Base-by-base conservation (phyloP, 164 flowering plant genomes). In the Vitis amurensis region DNA sequence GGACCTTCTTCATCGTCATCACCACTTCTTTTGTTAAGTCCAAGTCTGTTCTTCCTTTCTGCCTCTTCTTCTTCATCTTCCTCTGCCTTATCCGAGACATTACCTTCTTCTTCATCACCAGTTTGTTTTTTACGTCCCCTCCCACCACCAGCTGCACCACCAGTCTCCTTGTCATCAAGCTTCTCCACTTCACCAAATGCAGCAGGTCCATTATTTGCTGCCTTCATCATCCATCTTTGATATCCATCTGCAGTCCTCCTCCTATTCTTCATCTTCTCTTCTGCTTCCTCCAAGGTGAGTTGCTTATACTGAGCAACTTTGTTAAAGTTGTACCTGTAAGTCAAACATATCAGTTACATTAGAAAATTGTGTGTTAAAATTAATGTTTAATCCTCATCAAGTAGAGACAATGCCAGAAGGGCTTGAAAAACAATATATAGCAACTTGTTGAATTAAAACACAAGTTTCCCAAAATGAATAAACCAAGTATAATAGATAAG, bases 211-310 rank as follows among this genome's bases (percentile, higher is more conserved):
- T 79, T 89, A 74, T 80, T 91, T 73, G 98, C 94, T 8, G 89
- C 90, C 79, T 93, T 95, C 99, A 95, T 95, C 94, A 95, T 93
- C 99, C 99, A 95, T 68, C 98, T 89, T 76, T 89, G 66, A 80
- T 90, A 93, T n/a, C 99, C 99, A 81, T 90, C 95, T 1, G 97
- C 94, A 61, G 91, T 89, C 77, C 83, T 95, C 76, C 88, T 87
- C 80, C 97, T 84, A 57, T 90, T 93, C 75, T 83, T 95, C 91
- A 95, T 93, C 82, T 91, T 93, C 80, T 93, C 99, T 81, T 95
- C 99, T 59, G 99, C 99, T 85, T 95, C 99, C 76, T 93, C 99
- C 81, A 95, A 74, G 4, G 99, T 95, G 67, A 95, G 97, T 86
- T 95, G 98, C 83, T 90, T 93, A 72, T 95, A 95, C 59, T 95